These are phyloP conservation scores for Rhodocollybia butyracea DNA, from an alignment of 768 basidiomycete species.

Conservation along the genomic window DNA sequence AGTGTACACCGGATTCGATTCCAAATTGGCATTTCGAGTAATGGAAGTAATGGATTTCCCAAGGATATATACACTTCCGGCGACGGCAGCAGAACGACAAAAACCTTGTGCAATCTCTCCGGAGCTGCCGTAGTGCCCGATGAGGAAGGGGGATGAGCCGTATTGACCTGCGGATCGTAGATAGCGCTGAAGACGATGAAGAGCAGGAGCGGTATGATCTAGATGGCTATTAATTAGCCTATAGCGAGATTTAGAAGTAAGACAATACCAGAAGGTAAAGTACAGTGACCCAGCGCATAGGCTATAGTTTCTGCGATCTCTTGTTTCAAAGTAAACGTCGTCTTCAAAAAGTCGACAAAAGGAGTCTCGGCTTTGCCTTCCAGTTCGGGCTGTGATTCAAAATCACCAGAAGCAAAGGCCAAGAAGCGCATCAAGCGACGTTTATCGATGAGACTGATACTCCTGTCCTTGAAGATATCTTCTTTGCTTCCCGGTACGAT, in stretches of 20 bases:
- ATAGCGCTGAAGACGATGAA: constrained; percentile 70
- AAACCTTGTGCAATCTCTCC: constrained; percentile 95
- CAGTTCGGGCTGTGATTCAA: constrained; percentile 60
- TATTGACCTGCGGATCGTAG: constrained; percentile 82
- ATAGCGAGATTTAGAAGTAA: background rate
- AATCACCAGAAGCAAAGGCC: constrained; percentile 74
- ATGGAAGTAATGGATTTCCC: constrained; percentile 43
- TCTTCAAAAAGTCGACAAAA: constrained; percentile 62
- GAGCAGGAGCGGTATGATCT: constrained; percentile 67
- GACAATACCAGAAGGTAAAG: constrained; percentile 49
- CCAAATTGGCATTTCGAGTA: background rate
- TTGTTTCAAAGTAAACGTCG: constrained; percentile 59
- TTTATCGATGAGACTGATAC: constrained; percentile 78
- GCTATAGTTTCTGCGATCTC: constrained; percentile 59
- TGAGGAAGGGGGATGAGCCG: constrained; percentile 80
- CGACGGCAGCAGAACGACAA: constrained; percentile 82
- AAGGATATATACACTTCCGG: constrained; percentile 70
- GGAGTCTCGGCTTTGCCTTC: constrained; percentile 47
- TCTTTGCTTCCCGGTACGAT: constrained; percentile 89
- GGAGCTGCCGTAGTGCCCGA: constrained; percentile 93
- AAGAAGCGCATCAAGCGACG: constrained; percentile 90
- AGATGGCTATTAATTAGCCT: constrained; percentile 7
- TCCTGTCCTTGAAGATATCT: constrained; percentile 85
- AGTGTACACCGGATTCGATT: constrained; percentile 27
- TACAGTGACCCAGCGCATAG: constrained; percentile 77